Percentiles rank a stretch among this genome's conserved stretches.
Conservation (phyloP, 106 monocot species). For the Platanthera guangdongensis region DNA sequence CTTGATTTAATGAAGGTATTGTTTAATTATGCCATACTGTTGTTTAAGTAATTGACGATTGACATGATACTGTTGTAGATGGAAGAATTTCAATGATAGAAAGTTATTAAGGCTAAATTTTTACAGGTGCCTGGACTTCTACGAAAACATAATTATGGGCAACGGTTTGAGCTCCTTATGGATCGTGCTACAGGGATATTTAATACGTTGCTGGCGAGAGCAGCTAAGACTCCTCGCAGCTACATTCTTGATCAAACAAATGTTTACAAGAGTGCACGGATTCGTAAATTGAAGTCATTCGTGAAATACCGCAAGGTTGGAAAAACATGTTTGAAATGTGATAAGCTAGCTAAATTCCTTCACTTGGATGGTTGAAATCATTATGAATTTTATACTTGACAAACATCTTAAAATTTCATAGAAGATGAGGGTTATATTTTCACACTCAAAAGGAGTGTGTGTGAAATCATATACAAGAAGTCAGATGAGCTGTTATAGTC, state of each 20-base stretch:
- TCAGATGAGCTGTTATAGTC: not conserved
- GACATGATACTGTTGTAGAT: not conserved
- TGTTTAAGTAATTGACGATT: not conserved
- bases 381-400: no score
- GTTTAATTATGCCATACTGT: not conserved
- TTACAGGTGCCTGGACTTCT: conserved; percentile 58
- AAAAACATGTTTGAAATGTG: no score
- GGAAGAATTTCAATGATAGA: not conserved
- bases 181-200: conserved; percentile 58
- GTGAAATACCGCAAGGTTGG: conserved; percentile 35
- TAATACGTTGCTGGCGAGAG: conserved; percentile 51
- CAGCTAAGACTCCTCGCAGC: conserved; percentile 49
- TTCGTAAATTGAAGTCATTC: conserved; percentile 55
- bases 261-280: conserved; percentile 68
- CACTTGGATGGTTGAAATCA: no score
- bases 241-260: conserved; percentile 80
- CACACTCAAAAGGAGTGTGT: not conserved
- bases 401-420: no score
- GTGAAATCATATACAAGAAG: not conserved
- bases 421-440: no score
- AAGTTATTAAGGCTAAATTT: not conserved
- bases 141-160: conserved; percentile 60
- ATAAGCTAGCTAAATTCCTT: no score
- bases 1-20: conserved; percentile 73
- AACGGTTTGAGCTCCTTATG: conserved; percentile 72